Evolutionary conservation across 345 rosid genomes (phyloP).

Genomic region (Euphorbia lathyris): DNA sequence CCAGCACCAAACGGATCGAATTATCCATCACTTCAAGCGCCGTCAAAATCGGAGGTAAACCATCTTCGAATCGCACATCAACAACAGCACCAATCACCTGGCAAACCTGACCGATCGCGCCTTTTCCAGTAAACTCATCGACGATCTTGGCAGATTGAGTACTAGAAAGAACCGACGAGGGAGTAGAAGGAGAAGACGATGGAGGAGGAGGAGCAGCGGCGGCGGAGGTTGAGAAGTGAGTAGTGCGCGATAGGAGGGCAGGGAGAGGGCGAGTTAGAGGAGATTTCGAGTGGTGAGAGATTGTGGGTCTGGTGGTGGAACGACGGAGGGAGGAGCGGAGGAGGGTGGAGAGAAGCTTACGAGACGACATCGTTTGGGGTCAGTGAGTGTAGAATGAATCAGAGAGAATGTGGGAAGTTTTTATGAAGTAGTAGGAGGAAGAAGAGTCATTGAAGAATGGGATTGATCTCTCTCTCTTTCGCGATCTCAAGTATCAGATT

Average conservation of each 20-base stretch:
- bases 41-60: constrained; percentile 90
- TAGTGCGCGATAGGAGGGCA: constrained; percentile 50
- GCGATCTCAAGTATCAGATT: too few species aligned
- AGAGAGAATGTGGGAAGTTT: too few species aligned
- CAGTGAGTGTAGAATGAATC: too few species aligned
- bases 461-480: too few species aligned
- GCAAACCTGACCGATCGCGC: constrained; percentile 84
- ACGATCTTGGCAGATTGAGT: constrained; percentile 52
- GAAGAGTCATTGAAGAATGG: too few species aligned
- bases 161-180: constrained; percentile 32
- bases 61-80: constrained; percentile 85
- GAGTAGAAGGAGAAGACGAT: background rate
- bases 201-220: constrained; percentile 36
- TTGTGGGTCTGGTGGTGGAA: constrained; percentile 16
- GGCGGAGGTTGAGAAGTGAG: constrained; percentile 62
- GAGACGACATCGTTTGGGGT: too few species aligned
- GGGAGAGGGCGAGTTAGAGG: constrained; percentile 48
- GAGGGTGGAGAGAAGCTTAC: too few species aligned
- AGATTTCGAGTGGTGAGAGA: constrained; percentile 21
- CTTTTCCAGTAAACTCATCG: constrained; percentile 83
- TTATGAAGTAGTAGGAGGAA: too few species aligned
- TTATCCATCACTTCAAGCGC: constrained; percentile 78
- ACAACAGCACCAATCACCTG: constrained; percentile 97
- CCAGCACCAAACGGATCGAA: constrained; percentile 70
- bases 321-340: too few species aligned